A percentile compares a stretch with the other conserved stretches of the same genome.
Conservation (phyloP, 495 filamentous ascomycete species). For the Neurospora sp. region DNA sequence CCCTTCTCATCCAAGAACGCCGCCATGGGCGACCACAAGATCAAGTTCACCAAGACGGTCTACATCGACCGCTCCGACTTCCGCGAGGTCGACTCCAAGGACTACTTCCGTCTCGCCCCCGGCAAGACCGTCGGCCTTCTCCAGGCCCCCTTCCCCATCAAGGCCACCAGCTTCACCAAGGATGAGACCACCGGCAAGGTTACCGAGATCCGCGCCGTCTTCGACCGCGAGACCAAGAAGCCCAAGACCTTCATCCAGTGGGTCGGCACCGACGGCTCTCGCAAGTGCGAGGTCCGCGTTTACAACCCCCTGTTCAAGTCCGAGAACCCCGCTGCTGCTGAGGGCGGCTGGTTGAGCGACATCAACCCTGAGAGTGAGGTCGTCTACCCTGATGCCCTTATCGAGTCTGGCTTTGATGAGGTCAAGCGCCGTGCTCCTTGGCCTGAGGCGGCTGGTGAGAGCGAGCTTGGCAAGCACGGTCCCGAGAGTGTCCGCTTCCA, state of each 20-base stretch:
- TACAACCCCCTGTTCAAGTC: constrained; percentile 81
- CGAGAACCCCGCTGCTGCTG: constrained; percentile 61
- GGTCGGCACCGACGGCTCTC: constrained; percentile 58
- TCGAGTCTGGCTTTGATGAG: constrained; percentile 81
- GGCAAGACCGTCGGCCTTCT: constrained; percentile 83
- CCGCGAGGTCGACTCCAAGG: constrained; percentile 69
- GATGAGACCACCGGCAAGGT: constrained; percentile 58
- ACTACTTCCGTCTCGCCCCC: constrained; percentile 90
- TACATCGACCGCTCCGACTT: constrained; percentile 95
- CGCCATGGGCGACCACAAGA: constrained; percentile 45
- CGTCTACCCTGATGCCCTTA: constrained; percentile 64
- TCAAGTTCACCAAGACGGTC: constrained; percentile 74
- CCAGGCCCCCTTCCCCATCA: constrained; percentile 74
- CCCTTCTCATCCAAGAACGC: constrained; percentile 71
- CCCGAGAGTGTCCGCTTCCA: constrained; percentile 82
- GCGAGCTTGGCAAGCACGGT: constrained; percentile 44
- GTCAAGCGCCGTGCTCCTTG: constrained; percentile 65
- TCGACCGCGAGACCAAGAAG: constrained; percentile 62
- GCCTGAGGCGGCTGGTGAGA: constrained; percentile 66
- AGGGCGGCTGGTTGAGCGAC: constrained; percentile 70
- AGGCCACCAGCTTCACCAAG: constrained; percentile 64
- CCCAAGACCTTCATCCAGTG: constrained; percentile 90
- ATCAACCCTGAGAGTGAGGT: constrained; percentile 79
- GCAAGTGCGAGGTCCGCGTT: constrained; percentile 67
- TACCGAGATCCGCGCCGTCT: constrained; percentile 56